These are phyloP conservation scores for Colletotrichum liriopes DNA, from an alignment of 2,329 filamentous ascomycete genomes.

Conservation along the genomic window DNA sequence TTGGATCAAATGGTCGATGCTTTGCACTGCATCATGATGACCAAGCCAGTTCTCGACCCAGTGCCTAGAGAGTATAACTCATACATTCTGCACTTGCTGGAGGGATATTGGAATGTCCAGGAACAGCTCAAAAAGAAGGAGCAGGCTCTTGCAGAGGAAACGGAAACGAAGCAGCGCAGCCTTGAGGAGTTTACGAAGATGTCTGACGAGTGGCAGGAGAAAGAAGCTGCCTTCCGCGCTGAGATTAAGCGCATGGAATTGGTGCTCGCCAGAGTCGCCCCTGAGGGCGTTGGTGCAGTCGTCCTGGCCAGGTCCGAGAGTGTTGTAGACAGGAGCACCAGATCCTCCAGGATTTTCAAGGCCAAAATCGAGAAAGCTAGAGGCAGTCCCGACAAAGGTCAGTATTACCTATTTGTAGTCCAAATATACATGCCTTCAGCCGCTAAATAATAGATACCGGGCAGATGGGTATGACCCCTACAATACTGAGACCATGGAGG, in stretches of 20 bases:
- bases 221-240: conserved; percentile 55
- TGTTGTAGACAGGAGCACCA: conserved; percentile 56
- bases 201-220: conserved; percentile 56
- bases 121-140: conserved; percentile 43
- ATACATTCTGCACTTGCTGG: conserved; percentile 57
- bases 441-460: not conserved
- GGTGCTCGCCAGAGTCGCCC: conserved; percentile 52
- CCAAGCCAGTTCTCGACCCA: conserved; percentile 51
- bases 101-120: conserved; percentile 53
- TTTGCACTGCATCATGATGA: conserved; percentile 60
- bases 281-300: conserved; percentile 61
- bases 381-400: conserved; percentile 25
- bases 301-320: conserved; percentile 60
- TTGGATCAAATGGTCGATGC: conserved; percentile 61
- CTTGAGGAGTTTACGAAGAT: conserved; percentile 54
- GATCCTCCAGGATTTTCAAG: conserved; percentile 50
- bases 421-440: not conserved
- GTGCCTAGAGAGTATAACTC: conserved; percentile 60
- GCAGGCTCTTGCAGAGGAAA: conserved; percentile 32
- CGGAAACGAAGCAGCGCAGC: conserved; percentile 45
- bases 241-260: conserved; percentile 59
- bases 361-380: conserved; percentile 50
- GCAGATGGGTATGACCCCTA: not conserved
- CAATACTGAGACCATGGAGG: not conserved
- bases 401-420: not conserved